These are phyloP conservation scores for Suillus weaverae DNA, from an alignment of 768 basidiomycete species.

Conservation along the genomic window DNA sequence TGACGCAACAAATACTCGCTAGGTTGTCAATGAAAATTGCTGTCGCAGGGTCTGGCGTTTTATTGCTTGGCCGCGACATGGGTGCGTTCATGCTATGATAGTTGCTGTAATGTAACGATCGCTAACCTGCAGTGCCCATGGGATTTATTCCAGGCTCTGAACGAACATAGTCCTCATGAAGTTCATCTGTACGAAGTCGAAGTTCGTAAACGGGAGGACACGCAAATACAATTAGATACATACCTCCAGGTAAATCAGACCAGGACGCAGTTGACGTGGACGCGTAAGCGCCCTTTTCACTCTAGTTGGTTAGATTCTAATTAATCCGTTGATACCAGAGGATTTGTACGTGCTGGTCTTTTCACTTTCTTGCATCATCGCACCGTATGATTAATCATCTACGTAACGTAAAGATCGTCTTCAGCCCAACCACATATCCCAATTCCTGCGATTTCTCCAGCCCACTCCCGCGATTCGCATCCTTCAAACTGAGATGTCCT, in stretches of 20 bases:
- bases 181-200: conserved; percentile 77
- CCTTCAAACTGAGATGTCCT: conserved; percentile 72
- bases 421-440: conserved; percentile 76
- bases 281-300: conserved; percentile 49
- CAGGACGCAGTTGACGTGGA: conserved; percentile 55
- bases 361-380: not conserved
- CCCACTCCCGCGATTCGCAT: conserved; percentile 48
- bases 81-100: conserved; percentile 36
- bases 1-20: not conserved
- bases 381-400: not conserved
- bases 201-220: conserved; percentile 69
- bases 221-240: conserved; percentile 68
- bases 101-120: conserved; percentile 14
- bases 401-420: conserved; percentile 57
- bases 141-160: conserved; percentile 50
- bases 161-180: conserved; percentile 71
- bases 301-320: not conserved
- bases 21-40: conserved; percentile 54
- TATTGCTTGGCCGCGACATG: conserved; percentile 77
- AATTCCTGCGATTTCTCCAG: conserved; percentile 70
- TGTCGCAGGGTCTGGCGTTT: conserved; percentile 76
- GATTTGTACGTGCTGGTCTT: conserved; percentile 43
- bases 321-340: not conserved
- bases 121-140: not conserved
- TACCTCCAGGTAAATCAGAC: conserved; percentile 34